Percentiles rank a stretch among this genome's conserved stretches.
These are phyloP conservation scores for Coemansia furcata DNA, from an alignment of 192 early-diverging fungal species.

Conservation along the genomic window DNA sequence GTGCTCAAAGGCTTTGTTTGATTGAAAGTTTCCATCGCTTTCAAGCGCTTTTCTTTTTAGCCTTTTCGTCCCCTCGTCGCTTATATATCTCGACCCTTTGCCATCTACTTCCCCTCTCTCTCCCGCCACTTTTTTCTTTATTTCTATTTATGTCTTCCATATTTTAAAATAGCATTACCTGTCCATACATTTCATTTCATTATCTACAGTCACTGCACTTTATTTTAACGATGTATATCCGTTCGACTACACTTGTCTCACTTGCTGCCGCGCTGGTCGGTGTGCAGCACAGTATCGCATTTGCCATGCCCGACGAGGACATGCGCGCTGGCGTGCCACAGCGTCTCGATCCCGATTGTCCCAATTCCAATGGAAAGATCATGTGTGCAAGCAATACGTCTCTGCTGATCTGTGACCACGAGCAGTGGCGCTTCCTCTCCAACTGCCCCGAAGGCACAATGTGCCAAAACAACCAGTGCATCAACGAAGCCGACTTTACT, in stretches of 20 bases:
- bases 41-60: too few species aligned
- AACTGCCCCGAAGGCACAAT: conserved; percentile 2
- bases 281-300: not conserved
- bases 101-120: not conserved
- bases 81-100: not conserved
- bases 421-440: not conserved
- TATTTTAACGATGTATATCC: not conserved
- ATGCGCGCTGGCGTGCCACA: not conserved
- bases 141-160: not conserved
- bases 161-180: not conserved
- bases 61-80: too few species aligned
- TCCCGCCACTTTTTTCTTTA: not conserved
- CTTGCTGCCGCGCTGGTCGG: not conserved
- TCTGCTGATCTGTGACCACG: not conserved
- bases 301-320: not conserved
- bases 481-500: not conserved
- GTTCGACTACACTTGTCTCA: not conserved
- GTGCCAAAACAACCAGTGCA: not conserved
- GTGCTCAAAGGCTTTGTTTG: too few species aligned
- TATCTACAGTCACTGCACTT: not conserved
- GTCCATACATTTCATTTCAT: not conserved
- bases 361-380: not conserved
- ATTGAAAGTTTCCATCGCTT: too few species aligned
- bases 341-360: not conserved
- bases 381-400: not conserved